phyloP scores from a whole-genome alignment of 116 monocot species.

The Zostera marina region DNA sequence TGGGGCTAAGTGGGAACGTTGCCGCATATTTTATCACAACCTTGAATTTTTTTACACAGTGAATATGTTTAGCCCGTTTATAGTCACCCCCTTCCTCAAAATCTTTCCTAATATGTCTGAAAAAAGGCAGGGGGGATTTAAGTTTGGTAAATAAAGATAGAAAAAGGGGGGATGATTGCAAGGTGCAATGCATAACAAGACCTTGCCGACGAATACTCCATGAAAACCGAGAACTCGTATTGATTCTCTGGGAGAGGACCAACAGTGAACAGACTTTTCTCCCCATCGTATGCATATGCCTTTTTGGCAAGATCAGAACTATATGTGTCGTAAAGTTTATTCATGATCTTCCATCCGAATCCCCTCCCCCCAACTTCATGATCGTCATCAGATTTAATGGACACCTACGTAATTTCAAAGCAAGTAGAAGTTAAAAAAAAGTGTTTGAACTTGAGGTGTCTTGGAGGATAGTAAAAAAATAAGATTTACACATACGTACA shows the following conservation, averaged over 20 bases:
- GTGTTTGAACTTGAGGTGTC: not conserved
- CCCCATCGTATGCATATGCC: conserved; percentile 69
- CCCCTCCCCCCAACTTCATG: conserved; percentile 33
- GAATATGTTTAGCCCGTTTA: conserved; percentile 30
- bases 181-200: not conserved
- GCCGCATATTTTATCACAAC: conserved; percentile 45
- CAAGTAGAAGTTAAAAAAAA: not conserved
- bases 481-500: conserved; percentile 23
- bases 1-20: conserved; percentile 39
- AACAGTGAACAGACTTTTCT: conserved; percentile 56
- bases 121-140: not conserved
- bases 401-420: conserved; percentile 19
- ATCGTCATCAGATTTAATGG: conserved; percentile 40
- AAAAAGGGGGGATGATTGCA: too few species aligned
- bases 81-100: conserved; percentile 19
- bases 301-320: conserved; percentile 53
- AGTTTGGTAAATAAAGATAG: too few species aligned
- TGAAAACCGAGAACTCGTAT: conserved; percentile 39
- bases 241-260: conserved; percentile 49
- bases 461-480: not conserved
- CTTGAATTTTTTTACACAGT: conserved; percentile 26
- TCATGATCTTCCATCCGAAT: conserved; percentile 43
- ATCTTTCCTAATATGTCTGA: conserved; percentile 17
- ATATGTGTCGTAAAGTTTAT: conserved; percentile 45
- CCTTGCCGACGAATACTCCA: conserved; percentile 49